A percentile compares a stretch with the other conserved stretches of the same genome.
phyloP scores from a whole-genome alignment of 305 asterid species.

The Solanum chacoense region DNA sequence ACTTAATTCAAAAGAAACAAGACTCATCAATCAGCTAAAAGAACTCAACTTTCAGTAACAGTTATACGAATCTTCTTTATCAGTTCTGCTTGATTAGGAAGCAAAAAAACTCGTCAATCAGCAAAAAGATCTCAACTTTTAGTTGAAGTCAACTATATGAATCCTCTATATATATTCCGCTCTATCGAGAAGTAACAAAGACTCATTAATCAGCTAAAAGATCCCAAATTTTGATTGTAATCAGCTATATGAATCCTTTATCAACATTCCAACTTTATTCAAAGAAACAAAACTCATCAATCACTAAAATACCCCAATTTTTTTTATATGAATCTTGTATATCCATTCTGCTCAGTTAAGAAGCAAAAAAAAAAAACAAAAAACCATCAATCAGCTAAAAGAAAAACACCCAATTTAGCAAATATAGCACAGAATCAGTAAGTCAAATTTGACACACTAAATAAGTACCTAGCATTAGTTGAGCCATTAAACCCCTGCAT shows the following conservation, averaged over 20 bases:
- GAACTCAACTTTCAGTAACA: background rate
- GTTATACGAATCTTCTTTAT: background rate
- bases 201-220: background rate
- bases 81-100: background rate
- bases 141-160: background rate
- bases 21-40: background rate
- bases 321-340: background rate
- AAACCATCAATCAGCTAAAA: background rate
- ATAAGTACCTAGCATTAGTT: slow-evolving; percentile 35
- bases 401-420: background rate
- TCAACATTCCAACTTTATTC: background rate
- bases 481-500: slow-evolving; percentile 50
- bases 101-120: background rate
- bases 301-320: background rate
- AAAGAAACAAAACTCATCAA: background rate
- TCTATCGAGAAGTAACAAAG: background rate
- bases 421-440: background rate
- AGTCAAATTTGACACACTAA: background rate
- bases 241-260: background rate
- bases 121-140: background rate
- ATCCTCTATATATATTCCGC: background rate
- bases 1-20: background rate
- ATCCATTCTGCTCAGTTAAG: background rate
- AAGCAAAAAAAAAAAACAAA: background rate
- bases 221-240: background rate